Base-by-base conservation (phyloP, 345 rosid genomes). In the Brassica incana region DNA sequence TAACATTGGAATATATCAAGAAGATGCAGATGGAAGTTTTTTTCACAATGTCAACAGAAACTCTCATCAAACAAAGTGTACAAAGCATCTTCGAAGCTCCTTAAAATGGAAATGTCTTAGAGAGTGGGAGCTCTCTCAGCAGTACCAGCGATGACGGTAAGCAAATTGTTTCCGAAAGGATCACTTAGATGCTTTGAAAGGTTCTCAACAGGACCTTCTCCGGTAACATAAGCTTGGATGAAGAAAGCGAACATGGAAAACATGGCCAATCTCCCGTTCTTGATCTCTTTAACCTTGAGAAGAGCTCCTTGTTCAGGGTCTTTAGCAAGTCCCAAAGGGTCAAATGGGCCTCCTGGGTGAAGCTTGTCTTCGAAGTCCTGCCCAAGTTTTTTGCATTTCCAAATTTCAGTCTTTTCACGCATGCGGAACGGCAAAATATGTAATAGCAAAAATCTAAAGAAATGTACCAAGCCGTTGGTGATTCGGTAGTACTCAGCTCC, bases 401-500 rank as follows among this genome's bases (percentile, higher is more conserved):
- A 59, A 43, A 43, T 10, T 10, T 59, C 35, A 71, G 74, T 52
- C 20, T 16, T 60, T 59, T 48, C 12, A 6, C 7, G 3, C 9
- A 36, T 5, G 25, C 59, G n/a, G 25, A 45, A 56, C 2, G 16
- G 0, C 23, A 65, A 71, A 8, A 11, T 4, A 8, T 12, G 12
- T 54, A 58, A 8, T 8, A 32, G 50, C 10, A 50, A 50, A 27
- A 8, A 38, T 11, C 10, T 63, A 38, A 14, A 60, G 38, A 30
- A 15, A 73, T 65, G 71, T 90, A 94, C 99, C 97, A 95, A 84
- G 78, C 82, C 99, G 15, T 95, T 95, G 82, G 67, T 92, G 83
- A 95, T 89, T 90, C 98, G 89, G 90, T 92, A 95, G 84, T 95
- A 92, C 77, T 92, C 99, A 56, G 99, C 99, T 81, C 99, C 96